Conservation (phyloP, 495 filamentous ascomycete genomes). For the Geopyxis carbonaria region DNA sequence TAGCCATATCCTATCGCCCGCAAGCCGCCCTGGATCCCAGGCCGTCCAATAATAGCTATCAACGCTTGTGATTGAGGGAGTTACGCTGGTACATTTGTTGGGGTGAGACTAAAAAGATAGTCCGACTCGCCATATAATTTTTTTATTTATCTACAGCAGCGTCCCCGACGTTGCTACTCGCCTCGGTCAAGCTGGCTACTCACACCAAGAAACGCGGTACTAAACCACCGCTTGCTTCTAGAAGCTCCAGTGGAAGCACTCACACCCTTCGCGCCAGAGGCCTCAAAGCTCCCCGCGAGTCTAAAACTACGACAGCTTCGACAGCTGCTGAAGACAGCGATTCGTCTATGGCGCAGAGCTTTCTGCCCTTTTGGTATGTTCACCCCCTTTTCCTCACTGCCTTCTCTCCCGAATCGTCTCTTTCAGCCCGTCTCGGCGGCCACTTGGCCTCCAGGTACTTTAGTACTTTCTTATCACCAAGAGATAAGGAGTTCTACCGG, state of each 20-base stretch:
- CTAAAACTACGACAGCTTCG: slow-evolving; percentile 13
- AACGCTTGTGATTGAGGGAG: too few species aligned
- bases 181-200: slow-evolving; percentile 25
- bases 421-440: not conserved
- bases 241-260: slow-evolving; percentile 13
- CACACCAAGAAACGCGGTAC: slow-evolving; percentile 22
- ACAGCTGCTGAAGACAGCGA: slow-evolving; percentile 15
- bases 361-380: slow-evolving; percentile 25
- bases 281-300: slow-evolving; percentile 19
- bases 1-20: too few species aligned
- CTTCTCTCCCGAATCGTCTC: not conserved
- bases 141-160: slow-evolving; percentile 6
- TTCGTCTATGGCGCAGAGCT: slow-evolving; percentile 24
- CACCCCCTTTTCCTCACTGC: too few species aligned
- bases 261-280: slow-evolving; percentile 17
- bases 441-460: not conserved
- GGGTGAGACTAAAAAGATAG: too few species aligned
- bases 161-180: not conserved
- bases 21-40: too few species aligned
- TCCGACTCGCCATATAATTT: too few species aligned
- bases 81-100: too few species aligned
- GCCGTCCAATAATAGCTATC: too few species aligned
- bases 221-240: slow-evolving; percentile 14
- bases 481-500: not conserved
- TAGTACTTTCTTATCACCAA: slow-evolving; percentile 1